Base-by-base conservation (phyloP, 352 stramenopile genomes). In the Globisporangium barbulae region DNA sequence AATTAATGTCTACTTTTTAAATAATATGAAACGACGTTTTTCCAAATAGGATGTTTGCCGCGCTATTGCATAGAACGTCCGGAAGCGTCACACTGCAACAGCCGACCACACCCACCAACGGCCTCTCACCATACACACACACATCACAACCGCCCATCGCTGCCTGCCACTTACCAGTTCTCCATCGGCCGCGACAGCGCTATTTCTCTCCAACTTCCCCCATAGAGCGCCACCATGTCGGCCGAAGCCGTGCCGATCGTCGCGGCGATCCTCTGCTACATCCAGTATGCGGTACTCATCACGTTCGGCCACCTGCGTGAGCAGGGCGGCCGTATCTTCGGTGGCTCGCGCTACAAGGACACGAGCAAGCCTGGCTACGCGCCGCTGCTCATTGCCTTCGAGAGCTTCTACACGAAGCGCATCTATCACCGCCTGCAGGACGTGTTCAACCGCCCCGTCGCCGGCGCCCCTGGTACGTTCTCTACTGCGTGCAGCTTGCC, bases 351-450 rank as follows among this genome's bases (percentile, higher is more conserved):
- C 17, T 81, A 81, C 64, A 58, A 74, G 12, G 58, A 35, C 22
- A 28, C 28, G 19, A 30, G 48, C n/a, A 66, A 63, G 19, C 56
- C 35, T 5, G 83, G 75, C 4, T 97, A 85, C 64, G 87, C 92
- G 12, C 79, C 89, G 5, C 75, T 98, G 2, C 80, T 98, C 61
- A 91, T 97, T 52, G 84, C 75, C 8, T 98, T 85, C 76, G 95
- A 98, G 63, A 97, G 96, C 70, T 98, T 98, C 63, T 98, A 98
- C 71, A 98, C 88, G 0, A 69, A 94, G 15, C 75, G 94, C 22
- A 61, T 98, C 2, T 98, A 98, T 73, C 87, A 97, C 68, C 84
- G 93, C 21, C 90, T 98, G 54, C 89, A 96, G 69, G 74, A 79
- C 22, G 72, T 72, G n/a, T 81, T 80, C 60, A 76, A 79, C 53